Evolutionary conservation across 2,329 filamentous ascomycete genomes (phyloP), one percentile per base, ranked within the genome.

Genomic region (Ceratocystiopsis sp.): DNA sequence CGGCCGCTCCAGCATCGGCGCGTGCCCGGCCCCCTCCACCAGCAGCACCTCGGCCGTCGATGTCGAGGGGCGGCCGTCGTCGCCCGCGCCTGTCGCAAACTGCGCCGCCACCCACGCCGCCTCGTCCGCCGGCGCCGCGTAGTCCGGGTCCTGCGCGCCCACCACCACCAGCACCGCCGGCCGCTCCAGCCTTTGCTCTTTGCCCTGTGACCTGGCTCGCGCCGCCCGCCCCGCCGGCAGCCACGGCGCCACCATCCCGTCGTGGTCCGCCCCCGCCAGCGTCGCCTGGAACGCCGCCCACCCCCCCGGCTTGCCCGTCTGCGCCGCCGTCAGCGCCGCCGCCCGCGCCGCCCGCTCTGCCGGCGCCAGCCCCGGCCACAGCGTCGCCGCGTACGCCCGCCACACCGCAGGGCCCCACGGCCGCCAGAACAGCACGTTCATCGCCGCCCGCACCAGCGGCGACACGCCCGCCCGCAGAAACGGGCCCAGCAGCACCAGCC

Each of bases 111-210:
- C 45, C 50, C 50, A 52, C 17, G 17, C 37, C n/a, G 50, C 50
- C 45, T 52, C 50, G 34, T 38, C 47, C 16, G 46, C 5, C 7
- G 50, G 50, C 18, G 47, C 35, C 25, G 21, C 38, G 48, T 48
- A 52, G 47, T 52, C 50, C 7, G 50, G 50, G 45, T 52, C 50
- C 32, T 45, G 42, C 36, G 48, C 48, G 39, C 50, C 50, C 13
- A 52, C 39, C 13, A 52, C 50, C 9, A 51, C 48, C 10, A 52
- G 49, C 15, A 45, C 48, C 29, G 48, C 46, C 36, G 41, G n/a
- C 19, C 3, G 3, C 4, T 34, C 32, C 14, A 14, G 9, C 32
- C 9, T 34, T 34, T 43, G 41, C 29, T 15, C 17, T 37, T 38
- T 35, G 35, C n/a, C n/a, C n/a, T n/a, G n/a, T n/a, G n/a, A n/a